Base-by-base conservation (phyloP, 306 rosid genomes). In the Crataegus laevigata region DNA sequence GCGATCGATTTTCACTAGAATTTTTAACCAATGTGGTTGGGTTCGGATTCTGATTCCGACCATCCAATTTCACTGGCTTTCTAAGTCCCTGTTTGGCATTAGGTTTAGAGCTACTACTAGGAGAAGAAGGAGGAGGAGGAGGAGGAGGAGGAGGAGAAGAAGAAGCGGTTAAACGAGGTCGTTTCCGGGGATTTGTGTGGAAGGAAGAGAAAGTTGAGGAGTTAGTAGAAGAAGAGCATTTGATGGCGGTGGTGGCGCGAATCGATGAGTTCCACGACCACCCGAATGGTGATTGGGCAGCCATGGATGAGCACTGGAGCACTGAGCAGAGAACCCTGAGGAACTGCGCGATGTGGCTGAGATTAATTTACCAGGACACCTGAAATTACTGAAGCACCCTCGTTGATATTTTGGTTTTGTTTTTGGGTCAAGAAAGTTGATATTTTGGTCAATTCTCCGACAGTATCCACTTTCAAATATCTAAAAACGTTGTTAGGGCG, bases 281-380 rank as follows among this genome's bases (percentile, higher is more conserved):
- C 22, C 69, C 28, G 25, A 65, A 69, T 32, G 77, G 81, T 8
- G 73, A 67, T 25, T 28, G 83, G 67, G 81, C 52, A 71, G 84
- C 85, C 93, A 89, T 84, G 74, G 55, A 63, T 26, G 72, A 55
- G 28, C 29, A 30, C 11, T 19, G 0, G 19, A 45, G 59, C 68
- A 32, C 32, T n/a, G 52, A 29, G 67, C 52, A 29, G n/a, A 25
- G 32, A 24, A 21, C 11, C 66, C 66, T 17, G 19, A 11, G 25
- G 11, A 18, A 70, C 25, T 52, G 40, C 43, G 30, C 40, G 58
- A 45, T 64, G 26, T 3, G 9, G 29, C 28, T 22, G 65, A 65
- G 14, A 32, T 12, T 54, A 14, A 32, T 24, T 66, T 18, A 66
- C 66, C 45, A 4, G 5, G 18, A 3, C 0, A n/a, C 10, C 1